A percentile compares a stretch with the other conserved stretches of the same genome.
phyloP scores from a whole-genome alignment of 225 moss, liverwort and hornwort genomes.

The Bryoerythrophyllum caledonicum region DNA sequence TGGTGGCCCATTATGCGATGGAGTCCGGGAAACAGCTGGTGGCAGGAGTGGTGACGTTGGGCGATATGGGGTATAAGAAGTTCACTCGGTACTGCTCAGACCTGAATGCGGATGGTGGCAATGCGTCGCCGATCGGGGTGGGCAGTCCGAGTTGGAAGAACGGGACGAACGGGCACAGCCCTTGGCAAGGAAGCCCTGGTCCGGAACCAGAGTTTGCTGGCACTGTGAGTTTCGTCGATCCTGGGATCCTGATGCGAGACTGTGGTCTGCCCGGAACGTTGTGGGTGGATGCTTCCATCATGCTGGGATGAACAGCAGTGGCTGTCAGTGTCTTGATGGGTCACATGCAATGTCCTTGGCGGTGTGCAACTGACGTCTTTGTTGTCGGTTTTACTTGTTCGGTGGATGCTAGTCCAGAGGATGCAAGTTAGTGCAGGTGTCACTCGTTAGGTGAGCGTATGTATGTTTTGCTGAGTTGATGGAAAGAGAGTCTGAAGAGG shows the following conservation, averaged over 20 bases:
- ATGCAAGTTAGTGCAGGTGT: not conserved
- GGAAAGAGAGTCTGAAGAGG: not conserved
- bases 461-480: not conserved
- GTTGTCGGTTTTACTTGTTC: not conserved
- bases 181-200: slow-evolving; percentile 70
- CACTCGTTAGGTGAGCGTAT: not conserved
- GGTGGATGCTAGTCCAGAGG: not conserved
- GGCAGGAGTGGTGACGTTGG: slow-evolving; percentile 90
- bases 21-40: slow-evolving; percentile 96
- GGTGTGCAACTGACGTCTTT: not conserved
- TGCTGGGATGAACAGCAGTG: not conserved
- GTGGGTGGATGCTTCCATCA: not conserved
- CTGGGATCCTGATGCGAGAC: not conserved
- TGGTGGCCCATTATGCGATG: slow-evolving; percentile 91
- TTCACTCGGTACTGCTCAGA: slow-evolving; percentile 83
- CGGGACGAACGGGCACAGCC: slow-evolving; percentile 69
- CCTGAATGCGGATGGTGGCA: slow-evolving; percentile 78
- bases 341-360: not conserved
- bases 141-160: slow-evolving; percentile 81
- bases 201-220: slow-evolving; percentile 89
- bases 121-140: slow-evolving; percentile 50
- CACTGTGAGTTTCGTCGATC: slow-evolving; percentile 54
- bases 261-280: not conserved
- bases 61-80: slow-evolving; percentile 91
- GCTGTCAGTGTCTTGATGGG: not conserved